Conservation (phyloP, 805 yeast species). For the Monosporozyma unispora region DNA sequence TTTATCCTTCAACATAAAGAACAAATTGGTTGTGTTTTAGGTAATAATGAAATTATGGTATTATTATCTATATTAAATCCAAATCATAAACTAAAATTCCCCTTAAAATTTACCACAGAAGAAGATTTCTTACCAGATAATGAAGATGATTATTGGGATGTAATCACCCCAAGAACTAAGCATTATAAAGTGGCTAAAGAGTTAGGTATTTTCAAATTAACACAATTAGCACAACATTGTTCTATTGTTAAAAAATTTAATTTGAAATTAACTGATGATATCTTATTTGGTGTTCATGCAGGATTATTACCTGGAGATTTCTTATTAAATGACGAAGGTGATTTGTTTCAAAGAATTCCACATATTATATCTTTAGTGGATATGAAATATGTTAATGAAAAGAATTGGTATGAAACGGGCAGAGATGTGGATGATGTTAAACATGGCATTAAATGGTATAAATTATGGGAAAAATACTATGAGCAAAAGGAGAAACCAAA, state of each 20-base stretch:
- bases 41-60: conserved; percentile 79
- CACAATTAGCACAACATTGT: conserved; percentile 15
- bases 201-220: conserved; percentile 15
- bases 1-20: conserved; percentile 38
- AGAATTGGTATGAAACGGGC: conserved; percentile 41
- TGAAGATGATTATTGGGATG: conserved; percentile 3
- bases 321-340: conserved; percentile 13
- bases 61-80: conserved; percentile 40
- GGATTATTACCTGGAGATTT: conserved; percentile 63
- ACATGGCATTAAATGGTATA: conserved; percentile 43
- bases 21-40: conserved; percentile 62
- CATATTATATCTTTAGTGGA: conserved; percentile 52
- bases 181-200: conserved; percentile 16
- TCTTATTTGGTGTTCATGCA: conserved; percentile 68
- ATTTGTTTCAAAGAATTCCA: conserved; percentile 32
- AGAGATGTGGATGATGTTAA: conserved; percentile 14
- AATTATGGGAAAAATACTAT: conserved; percentile 38
- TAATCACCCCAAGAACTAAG: conserved; percentile 10
- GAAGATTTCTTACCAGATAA: conserved; percentile 12
- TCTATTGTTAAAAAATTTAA: conserved; percentile 15
- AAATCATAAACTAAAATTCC: conserved; percentile 5
- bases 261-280: conserved; percentile 10
- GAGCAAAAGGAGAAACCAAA: conserved; percentile 7
- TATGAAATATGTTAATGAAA: conserved; percentile 60
- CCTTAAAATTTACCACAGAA: conserved; percentile 7